A percentile compares a stretch with the other conserved stretches of the same genome.
Conservation (phyloP, 1,139 yeast species). For the Kazachstania sp. region DNA sequence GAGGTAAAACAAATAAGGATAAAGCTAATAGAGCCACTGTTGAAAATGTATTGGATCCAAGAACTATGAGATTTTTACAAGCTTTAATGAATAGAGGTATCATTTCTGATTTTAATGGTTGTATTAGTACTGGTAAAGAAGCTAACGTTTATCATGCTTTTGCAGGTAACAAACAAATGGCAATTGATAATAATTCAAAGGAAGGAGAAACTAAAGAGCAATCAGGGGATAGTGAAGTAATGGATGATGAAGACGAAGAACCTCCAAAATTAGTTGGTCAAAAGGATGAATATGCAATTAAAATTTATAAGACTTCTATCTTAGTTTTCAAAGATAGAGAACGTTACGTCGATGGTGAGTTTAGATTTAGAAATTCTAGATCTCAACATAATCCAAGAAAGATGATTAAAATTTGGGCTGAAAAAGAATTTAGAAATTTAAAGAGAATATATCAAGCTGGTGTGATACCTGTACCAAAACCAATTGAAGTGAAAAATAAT, state of each 20-base stretch:
- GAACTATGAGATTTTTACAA: slow-evolving; percentile 76
- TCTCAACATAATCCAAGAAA: slow-evolving; percentile 91
- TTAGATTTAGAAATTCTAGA: slow-evolving; percentile 72
- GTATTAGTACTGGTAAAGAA: slow-evolving; percentile 94
- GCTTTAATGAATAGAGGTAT: slow-evolving; percentile 78
- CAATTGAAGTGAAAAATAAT: slow-evolving; percentile 78
- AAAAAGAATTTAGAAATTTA: slow-evolving; percentile 88
- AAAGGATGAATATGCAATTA: slow-evolving; percentile 67
- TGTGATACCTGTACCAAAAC: slow-evolving; percentile 80
- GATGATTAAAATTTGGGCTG: slow-evolving; percentile 98
- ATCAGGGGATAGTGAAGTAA: too few species aligned
- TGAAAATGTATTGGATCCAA: slow-evolving; percentile 91
- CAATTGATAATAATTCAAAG: neutral
- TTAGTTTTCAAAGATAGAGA: slow-evolving; percentile 93
- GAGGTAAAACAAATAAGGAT: slow-evolving; percentile 59
- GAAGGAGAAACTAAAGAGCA: neutral
- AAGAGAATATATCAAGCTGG: slow-evolving; percentile 71
- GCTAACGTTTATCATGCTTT: slow-evolving; percentile 95
- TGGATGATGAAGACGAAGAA: neutral
- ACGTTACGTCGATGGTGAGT: slow-evolving; percentile 93
- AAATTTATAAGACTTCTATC: slow-evolving; percentile 92
- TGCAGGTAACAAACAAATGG: slow-evolving; percentile 43
- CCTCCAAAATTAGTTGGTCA: neutral
- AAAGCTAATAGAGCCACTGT: slow-evolving; percentile 93
- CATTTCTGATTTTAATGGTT: slow-evolving; percentile 81